phyloP scores from a whole-genome alignment of 2,329 filamentous ascomycete species.

The Phaeosphaeriaceae sp. region DNA sequence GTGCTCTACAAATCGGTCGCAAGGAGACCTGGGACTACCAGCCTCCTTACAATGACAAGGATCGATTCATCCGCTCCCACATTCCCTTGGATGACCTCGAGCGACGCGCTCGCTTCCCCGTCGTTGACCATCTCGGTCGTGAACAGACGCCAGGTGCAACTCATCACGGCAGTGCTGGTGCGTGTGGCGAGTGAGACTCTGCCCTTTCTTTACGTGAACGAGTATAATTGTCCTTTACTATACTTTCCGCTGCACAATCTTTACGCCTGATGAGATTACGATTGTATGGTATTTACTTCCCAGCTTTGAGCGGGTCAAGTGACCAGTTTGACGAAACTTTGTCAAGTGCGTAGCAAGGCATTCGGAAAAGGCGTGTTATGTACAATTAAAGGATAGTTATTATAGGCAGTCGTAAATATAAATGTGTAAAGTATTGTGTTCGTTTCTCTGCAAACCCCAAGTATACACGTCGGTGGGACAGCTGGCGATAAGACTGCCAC shows the following conservation, averaged over 20 bases:
- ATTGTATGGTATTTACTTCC: neutral
- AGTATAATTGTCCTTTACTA: neutral
- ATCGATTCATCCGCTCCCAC: slow-evolving; percentile 79
- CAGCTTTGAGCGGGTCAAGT: neutral
- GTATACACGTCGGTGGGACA: too few relatives aligned
- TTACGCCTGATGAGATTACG: slow-evolving; percentile 5
- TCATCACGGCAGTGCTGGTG: slow-evolving; percentile 45
- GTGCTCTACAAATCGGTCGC: slow-evolving; percentile 73
- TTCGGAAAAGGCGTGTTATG: neutral
- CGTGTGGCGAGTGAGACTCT: slow-evolving; percentile 40
- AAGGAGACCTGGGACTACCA: slow-evolving; percentile 83
- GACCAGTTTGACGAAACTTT: too few relatives aligned
- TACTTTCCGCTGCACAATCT: neutral
- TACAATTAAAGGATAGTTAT: neutral
- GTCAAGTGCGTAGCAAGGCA: neutral
- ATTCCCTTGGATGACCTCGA: slow-evolving; percentile 83
- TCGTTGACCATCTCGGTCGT: slow-evolving; percentile 55
- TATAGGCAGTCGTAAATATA: too few relatives aligned
- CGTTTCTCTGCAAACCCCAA: too few relatives aligned
- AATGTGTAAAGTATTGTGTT: too few relatives aligned
- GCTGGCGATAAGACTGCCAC: neutral
- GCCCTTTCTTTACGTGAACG: neutral
- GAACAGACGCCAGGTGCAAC: slow-evolving; percentile 40
- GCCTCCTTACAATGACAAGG: slow-evolving; percentile 71
- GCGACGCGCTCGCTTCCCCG: slow-evolving; percentile 74